These are phyloP conservation scores for Bremia lactucae DNA, from an alignment of 352 stramenopile species.

Conservation along the genomic window DNA sequence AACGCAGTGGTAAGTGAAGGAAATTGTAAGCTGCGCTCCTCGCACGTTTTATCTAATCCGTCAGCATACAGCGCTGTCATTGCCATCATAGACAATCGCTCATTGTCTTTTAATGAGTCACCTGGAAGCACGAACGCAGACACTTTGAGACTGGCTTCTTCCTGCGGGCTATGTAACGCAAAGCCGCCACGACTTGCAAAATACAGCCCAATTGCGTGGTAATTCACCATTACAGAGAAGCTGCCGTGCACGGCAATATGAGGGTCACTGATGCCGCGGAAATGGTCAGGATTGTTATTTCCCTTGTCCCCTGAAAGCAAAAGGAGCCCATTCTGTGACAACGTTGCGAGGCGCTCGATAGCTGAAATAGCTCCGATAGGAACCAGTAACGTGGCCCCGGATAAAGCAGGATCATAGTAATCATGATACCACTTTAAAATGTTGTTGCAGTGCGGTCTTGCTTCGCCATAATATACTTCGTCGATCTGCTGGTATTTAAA, in stretches of 20 bases:
- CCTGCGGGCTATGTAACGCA: conserved; percentile 86
- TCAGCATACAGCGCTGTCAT: conserved; percentile 40
- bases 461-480: conserved; percentile 72
- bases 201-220: conserved; percentile 88
- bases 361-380: conserved; percentile 84
- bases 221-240: conserved; percentile 95
- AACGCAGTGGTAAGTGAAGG: conserved; percentile 71
- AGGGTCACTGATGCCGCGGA: conserved; percentile 84
- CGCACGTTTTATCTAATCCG: conserved; percentile 50
- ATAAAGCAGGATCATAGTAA: conserved; percentile 53
- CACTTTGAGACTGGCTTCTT: conserved; percentile 90
- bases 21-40: conserved; percentile 45
- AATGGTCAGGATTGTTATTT: conserved; percentile 90
- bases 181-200: conserved; percentile 87
- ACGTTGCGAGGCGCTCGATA: conserved; percentile 55
- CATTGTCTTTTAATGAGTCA: conserved; percentile 6
- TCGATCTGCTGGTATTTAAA: conserved; percentile 83
- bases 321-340: conserved; percentile 50
- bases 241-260: conserved; percentile 93
- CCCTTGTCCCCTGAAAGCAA: conserved; percentile 91
- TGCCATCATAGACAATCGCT: neutral
- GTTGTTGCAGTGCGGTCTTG: conserved; percentile 68
- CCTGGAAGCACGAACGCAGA: conserved; percentile 74
- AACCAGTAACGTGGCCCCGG: conserved; percentile 79
- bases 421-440: conserved; percentile 89